These are phyloP conservation scores for Diaporthe sp. DNA, from an alignment of 2,329 filamentous ascomycete genomes.

Conservation along the genomic window DNA sequence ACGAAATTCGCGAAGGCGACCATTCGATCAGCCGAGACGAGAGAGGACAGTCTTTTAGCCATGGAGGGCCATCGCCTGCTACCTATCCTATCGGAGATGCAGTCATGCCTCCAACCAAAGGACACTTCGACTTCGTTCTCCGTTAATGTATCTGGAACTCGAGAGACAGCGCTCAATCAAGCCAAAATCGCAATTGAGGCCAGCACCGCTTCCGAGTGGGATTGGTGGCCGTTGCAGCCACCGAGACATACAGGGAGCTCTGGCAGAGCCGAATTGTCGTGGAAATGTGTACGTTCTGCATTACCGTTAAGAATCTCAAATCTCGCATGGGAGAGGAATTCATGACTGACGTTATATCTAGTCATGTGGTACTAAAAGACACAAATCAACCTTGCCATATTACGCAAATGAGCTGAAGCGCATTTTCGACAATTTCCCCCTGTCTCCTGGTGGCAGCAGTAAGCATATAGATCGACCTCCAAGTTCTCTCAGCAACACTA, in stretches of 20 bases:
- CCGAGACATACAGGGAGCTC: not conserved
- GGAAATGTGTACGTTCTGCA: not conserved
- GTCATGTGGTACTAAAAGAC: not conserved
- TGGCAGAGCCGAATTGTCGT: not conserved
- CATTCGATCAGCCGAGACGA: not conserved
- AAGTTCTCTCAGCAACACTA: constrained; percentile 13
- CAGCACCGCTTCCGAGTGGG: constrained; percentile 2
- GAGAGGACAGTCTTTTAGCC: not conserved
- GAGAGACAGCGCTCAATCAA: not conserved
- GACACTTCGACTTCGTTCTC: not conserved
- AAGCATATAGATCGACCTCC: not conserved
- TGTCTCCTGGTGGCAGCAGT: not conserved
- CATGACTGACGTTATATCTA: not conserved
- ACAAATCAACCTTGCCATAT: not conserved
- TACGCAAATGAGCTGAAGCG: not conserved
- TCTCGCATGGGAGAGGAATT: no score
- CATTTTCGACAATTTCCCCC: not conserved
- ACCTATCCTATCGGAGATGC: not conserved
- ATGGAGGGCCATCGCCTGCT: not conserved
- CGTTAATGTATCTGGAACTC: not conserved
- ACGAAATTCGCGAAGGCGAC: not conserved
- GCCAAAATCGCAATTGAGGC: not conserved
- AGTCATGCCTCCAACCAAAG: not conserved
- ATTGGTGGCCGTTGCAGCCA: constrained; percentile 13
- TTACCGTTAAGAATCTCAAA: not conserved